phyloP scores from a whole-genome alignment of 805 yeast genomes.

The Monosporozyma siamensis region DNA sequence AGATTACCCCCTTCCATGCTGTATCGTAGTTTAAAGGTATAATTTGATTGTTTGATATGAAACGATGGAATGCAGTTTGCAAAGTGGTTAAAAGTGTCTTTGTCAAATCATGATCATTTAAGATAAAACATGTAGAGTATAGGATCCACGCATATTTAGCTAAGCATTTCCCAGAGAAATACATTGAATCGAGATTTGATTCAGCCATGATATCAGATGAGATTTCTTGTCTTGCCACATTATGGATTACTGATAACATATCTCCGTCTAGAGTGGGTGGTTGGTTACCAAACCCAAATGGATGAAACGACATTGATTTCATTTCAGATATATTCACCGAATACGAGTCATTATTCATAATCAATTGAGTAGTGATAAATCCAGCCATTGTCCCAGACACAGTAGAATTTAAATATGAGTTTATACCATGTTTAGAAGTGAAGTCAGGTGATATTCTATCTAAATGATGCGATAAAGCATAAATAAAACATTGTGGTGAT shows the following conservation, averaged over 20 bases:
- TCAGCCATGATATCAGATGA: constrained; percentile 24
- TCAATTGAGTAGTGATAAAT: constrained; percentile 34
- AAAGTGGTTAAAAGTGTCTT: constrained; percentile 43
- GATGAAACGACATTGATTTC: background rate
- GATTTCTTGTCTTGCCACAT: constrained; percentile 32
- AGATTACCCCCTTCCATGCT: constrained; percentile 69
- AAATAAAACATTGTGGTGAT: constrained; percentile 33
- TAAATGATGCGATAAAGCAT: constrained; percentile 63
- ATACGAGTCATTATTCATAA: constrained; percentile 28
- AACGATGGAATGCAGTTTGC: constrained; percentile 60
- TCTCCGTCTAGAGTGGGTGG: constrained; percentile 4
- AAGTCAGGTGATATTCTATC: constrained; percentile 33
- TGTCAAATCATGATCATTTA: constrained; percentile 48
- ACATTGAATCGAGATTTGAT: constrained; percentile 70
- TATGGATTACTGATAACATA: constrained; percentile 25
- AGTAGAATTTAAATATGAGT: constrained; percentile 36
- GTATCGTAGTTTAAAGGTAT: constrained; percentile 72
- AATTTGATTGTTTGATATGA: constrained; percentile 57
- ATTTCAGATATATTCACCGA: constrained; percentile 7
- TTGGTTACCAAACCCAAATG: background rate
- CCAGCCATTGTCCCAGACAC: constrained; percentile 41
- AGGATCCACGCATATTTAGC: constrained; percentile 87
- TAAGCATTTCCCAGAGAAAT: constrained; percentile 76
- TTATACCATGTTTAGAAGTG: background rate
- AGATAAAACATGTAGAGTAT: constrained; percentile 57